A percentile compares a stretch with the other conserved stretches of the same genome.
These are phyloP conservation scores for Cladorrhinum samala DNA, from an alignment of 495 filamentous ascomycete genomes.

Conservation along the genomic window DNA sequence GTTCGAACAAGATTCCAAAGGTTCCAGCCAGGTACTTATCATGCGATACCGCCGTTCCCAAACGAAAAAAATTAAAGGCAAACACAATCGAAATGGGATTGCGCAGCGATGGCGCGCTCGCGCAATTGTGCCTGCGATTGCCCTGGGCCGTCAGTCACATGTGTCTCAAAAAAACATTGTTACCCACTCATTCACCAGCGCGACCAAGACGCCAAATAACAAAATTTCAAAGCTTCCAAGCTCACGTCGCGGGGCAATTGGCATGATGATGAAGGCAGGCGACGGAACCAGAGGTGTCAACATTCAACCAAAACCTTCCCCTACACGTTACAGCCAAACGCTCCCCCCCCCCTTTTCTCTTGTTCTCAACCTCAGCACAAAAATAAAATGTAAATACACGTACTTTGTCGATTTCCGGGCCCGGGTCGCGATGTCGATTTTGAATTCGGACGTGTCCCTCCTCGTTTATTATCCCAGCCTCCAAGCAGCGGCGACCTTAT, in stretches of 20 bases:
- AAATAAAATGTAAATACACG: not conserved
- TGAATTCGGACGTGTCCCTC: slow-evolving; percentile 7
- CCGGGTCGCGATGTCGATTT: slow-evolving; percentile 13
- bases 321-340: not conserved
- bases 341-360: not conserved
- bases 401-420: not conserved
- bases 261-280: not conserved
- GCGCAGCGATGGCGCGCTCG: not conserved
- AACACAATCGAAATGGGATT: not conserved
- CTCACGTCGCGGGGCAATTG: slow-evolving; percentile 24
- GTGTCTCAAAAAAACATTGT: not conserved
- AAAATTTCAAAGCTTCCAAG: slow-evolving; percentile 1
- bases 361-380: not conserved
- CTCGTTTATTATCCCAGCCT: slow-evolving; percentile 22
- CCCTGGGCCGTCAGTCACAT: not conserved
- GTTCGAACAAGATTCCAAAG: not conserved
- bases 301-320: not conserved
- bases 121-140: not conserved
- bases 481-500: slow-evolving; percentile 25
- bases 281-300: too few relatives aligned
- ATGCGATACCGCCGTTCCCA: too few relatives aligned
- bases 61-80: not conserved
- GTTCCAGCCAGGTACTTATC: not conserved
- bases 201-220: not conserved
- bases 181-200: not conserved